Evolutionary conservation across 306 rosid genomes (phyloP).

Genomic region (Rosa rugosa): DNA sequence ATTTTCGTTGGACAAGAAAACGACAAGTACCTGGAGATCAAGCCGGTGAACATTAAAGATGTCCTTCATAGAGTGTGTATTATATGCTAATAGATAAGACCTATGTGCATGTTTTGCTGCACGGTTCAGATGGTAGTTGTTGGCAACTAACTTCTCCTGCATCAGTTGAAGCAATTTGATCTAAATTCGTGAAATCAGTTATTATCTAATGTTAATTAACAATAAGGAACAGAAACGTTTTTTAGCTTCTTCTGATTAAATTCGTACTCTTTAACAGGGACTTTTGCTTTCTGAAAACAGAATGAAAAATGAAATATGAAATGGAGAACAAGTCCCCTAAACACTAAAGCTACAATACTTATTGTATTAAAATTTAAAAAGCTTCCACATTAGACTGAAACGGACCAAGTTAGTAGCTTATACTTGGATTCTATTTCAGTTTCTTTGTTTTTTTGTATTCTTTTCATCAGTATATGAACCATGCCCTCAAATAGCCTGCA

Average conservation of each 20-base stretch:
- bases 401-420: no score
- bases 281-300: conserved; percentile 70
- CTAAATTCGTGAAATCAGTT: not conserved
- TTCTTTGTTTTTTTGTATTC: no score
- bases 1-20: not conserved
- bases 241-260: conserved; percentile 70
- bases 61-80: conserved; percentile 94
- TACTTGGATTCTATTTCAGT: no score
- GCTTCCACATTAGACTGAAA: no score
- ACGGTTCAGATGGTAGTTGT: conserved; percentile 64
- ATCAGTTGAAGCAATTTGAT: conserved; percentile 26
- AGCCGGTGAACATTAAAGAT: conserved; percentile 85
- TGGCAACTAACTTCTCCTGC: conserved; percentile 82
- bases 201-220: conserved; percentile 2
- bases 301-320: not conserved
- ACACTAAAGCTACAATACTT: no score
- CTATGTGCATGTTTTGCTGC: conserved; percentile 88
- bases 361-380: no score
- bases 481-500: conserved; percentile 77
- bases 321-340: conserved; percentile 2
- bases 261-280: conserved; percentile 76
- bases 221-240: conserved; percentile 16
- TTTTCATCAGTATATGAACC: not conserved
- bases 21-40: conserved; percentile 64
- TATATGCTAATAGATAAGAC: conserved; percentile 75